Evolutionary conservation across 768 basidiomycete species (phyloP).

Genomic region (Podaxis pistillaris): DNA sequence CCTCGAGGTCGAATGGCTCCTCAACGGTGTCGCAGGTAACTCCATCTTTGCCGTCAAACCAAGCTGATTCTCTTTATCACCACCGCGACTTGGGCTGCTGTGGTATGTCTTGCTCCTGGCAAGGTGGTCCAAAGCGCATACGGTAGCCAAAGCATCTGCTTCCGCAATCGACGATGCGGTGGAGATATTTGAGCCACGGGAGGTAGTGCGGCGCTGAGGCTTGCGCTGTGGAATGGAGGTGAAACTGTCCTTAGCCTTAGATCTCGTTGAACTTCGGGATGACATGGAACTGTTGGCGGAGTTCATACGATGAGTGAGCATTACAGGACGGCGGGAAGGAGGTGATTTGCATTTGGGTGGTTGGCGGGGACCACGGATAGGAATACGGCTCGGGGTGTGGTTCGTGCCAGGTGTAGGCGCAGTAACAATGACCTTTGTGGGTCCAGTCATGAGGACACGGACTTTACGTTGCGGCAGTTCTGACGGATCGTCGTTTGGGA

Average conservation of each 20-base stretch:
- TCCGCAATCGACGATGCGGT: slow-evolving; percentile 15
- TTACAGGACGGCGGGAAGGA: slow-evolving; percentile 21
- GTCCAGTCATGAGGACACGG: slow-evolving; percentile 43
- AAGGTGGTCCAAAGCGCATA: slow-evolving; percentile 17
- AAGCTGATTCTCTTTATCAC: slow-evolving; percentile 41
- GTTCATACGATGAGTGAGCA: slow-evolving; percentile 26
- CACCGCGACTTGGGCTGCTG: slow-evolving; percentile 14
- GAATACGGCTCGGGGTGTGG: slow-evolving; percentile 34
- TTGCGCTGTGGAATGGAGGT: slow-evolving; percentile 32
- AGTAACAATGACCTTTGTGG: slow-evolving; percentile 52
- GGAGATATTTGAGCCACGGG: slow-evolving; percentile 23
- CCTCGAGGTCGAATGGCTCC: slow-evolving; percentile 31
- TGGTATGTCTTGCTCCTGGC: slow-evolving; percentile 16
- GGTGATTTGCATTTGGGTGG: slow-evolving; percentile 31
- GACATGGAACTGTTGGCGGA: slow-evolving; percentile 4
- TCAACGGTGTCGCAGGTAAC: slow-evolving; percentile 46
- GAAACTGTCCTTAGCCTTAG: slow-evolving; percentile 25
- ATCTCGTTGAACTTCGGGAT: slow-evolving; percentile 7
- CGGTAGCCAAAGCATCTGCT: slow-evolving; percentile 18
- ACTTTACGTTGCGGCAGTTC: slow-evolving; percentile 27
- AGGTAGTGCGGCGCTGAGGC: slow-evolving; percentile 26
- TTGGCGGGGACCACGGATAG: slow-evolving; percentile 39
- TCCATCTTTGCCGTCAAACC: slow-evolving; percentile 33
- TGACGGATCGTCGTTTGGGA: slow-evolving; percentile 15
- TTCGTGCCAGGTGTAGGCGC: slow-evolving; percentile 48